A percentile compares a stretch with the other conserved stretches of the same genome.
These are phyloP conservation scores for Basidiobolus heterosporus DNA, from an alignment of 371 early-diverging fungal genomes.

Conservation along the genomic window DNA sequence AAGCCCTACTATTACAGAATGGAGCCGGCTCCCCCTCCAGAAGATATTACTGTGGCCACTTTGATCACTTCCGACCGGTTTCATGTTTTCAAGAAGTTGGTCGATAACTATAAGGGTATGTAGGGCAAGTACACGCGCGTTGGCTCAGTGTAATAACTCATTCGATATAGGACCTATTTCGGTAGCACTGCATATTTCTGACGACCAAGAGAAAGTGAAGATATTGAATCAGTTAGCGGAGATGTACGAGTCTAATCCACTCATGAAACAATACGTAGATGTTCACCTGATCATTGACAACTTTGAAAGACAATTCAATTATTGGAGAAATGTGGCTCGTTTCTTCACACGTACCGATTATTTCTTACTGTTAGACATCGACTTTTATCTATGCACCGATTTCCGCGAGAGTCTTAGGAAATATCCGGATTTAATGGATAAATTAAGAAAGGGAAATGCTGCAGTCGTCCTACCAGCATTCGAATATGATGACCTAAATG, in stretches of 20 bases:
- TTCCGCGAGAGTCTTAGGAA: constrained; percentile 24
- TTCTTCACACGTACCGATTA: constrained; percentile 47
- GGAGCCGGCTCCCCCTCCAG: constrained; percentile 21
- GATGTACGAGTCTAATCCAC: constrained; percentile 26
- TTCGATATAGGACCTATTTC: constrained; percentile 31
- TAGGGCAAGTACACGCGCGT: not conserved
- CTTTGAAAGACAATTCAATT: constrained; percentile 49
- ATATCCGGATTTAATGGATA: constrained; percentile 17
- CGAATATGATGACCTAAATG: constrained; percentile 32
- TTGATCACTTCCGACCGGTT: constrained; percentile 28
- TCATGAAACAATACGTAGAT: constrained; percentile 37
- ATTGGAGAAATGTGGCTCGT: constrained; percentile 54
- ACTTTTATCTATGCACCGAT: constrained; percentile 46
- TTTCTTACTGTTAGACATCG: constrained; percentile 53
- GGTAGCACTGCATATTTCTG: constrained; percentile 40
- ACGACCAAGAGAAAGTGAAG: constrained; percentile 22
- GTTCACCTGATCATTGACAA: constrained; percentile 41
- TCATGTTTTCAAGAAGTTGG: constrained; percentile 27
- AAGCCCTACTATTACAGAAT: constrained; percentile 42
- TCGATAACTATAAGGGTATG: constrained; percentile 34
- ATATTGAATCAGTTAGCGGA: constrained; percentile 27
- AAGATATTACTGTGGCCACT: constrained; percentile 37
- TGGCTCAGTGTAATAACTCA: not conserved
- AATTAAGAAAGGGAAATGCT: constrained; percentile 21
- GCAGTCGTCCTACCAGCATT: constrained; percentile 49